Conservation (phyloP, 768 basidiomycete genomes). For the Russula griseocarnosa region DNA sequence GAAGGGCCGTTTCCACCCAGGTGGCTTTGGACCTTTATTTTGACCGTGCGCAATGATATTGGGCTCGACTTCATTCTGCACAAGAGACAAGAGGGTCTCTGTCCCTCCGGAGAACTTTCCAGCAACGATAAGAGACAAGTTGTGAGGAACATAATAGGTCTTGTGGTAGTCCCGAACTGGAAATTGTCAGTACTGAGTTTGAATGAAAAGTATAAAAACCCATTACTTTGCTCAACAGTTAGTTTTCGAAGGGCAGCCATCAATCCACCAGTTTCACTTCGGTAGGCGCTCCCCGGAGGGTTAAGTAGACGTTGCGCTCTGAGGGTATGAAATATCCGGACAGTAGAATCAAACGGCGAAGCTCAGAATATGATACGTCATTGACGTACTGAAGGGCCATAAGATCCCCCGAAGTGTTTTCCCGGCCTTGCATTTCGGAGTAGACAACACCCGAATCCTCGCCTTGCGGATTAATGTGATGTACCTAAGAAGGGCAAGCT, state of each 20-base stretch:
- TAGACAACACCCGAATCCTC: slow-evolving; percentile 96
- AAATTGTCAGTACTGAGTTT: slow-evolving; percentile 17
- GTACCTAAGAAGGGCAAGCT: slow-evolving; percentile 52
- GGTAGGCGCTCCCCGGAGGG: slow-evolving; percentile 78
- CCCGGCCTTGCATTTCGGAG: slow-evolving; percentile 93
- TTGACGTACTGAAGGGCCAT: slow-evolving; percentile 74
- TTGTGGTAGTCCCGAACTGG: slow-evolving; percentile 86
- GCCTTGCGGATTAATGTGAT: slow-evolving; percentile 88
- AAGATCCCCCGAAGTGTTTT: slow-evolving; percentile 88
- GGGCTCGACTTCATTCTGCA: slow-evolving; percentile 82
- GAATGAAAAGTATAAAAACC: slow-evolving; percentile 8
- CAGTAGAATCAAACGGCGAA: slow-evolving; percentile 7
- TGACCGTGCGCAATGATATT: slow-evolving; percentile 71
- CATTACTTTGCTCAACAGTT: slow-evolving; percentile 81
- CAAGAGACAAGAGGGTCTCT: slow-evolving; percentile 67
- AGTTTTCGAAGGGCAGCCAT: slow-evolving; percentile 87
- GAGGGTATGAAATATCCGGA: slow-evolving; percentile 16
- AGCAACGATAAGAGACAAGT: slow-evolving; percentile 81
- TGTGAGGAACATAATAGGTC: slow-evolving; percentile 91
- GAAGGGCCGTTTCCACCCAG: slow-evolving; percentile 91
- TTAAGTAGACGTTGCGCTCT: slow-evolving; percentile 81
- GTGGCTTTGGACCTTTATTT: slow-evolving; percentile 62
- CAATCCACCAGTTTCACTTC: slow-evolving; percentile 94
- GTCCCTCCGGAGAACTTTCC: slow-evolving; percentile 82
- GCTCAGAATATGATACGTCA: neutral